Evolutionary conservation across 176 grass and related monocot genomes (phyloP).

Genomic region (Ananas comosus): DNA sequence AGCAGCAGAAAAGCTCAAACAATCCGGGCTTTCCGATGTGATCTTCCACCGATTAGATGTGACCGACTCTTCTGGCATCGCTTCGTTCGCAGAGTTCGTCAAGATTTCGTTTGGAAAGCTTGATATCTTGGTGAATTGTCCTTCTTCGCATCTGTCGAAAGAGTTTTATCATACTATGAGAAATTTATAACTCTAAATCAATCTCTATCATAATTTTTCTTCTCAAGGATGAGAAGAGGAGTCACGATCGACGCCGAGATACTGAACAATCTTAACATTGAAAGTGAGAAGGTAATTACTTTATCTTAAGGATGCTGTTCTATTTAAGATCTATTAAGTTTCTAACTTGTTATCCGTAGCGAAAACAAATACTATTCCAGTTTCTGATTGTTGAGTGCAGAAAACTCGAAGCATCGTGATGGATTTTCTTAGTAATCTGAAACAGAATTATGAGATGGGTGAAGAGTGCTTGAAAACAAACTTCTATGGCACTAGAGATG

Average conservation of each 20-base stretch:
- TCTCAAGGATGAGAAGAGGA: neutral
- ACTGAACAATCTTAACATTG: neutral
- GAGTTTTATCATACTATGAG: too few species aligned
- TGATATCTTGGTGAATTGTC: conserved; percentile 50
- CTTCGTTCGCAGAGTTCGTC: conserved; percentile 30
- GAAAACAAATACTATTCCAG: too few species aligned
- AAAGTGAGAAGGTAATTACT: neutral
- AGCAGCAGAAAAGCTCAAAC: neutral
- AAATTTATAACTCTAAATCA: too few species aligned
- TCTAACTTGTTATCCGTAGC: too few species aligned
- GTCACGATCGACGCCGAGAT: conserved; percentile 19
- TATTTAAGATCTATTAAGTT: too few species aligned
- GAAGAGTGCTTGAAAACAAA: conserved; percentile 31
- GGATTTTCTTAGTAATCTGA: neutral
- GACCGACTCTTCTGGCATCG: conserved; percentile 18
- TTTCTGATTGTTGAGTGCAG: too few species aligned
- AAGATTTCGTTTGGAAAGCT: conserved; percentile 41
- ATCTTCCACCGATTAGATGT: conserved; percentile 63
- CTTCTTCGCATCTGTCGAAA: too few species aligned
- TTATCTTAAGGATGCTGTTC: neutral
- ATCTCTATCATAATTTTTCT: too few species aligned
- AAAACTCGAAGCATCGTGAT: too few species aligned
- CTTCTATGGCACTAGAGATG: conserved; percentile 40
- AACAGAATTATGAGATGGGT: conserved; percentile 7
- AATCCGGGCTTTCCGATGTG: conserved; percentile 28